These are phyloP conservation scores for Stagonosporopsis tanaceti DNA, from an alignment of 2,329 filamentous ascomycete genomes.

Conservation along the genomic window DNA sequence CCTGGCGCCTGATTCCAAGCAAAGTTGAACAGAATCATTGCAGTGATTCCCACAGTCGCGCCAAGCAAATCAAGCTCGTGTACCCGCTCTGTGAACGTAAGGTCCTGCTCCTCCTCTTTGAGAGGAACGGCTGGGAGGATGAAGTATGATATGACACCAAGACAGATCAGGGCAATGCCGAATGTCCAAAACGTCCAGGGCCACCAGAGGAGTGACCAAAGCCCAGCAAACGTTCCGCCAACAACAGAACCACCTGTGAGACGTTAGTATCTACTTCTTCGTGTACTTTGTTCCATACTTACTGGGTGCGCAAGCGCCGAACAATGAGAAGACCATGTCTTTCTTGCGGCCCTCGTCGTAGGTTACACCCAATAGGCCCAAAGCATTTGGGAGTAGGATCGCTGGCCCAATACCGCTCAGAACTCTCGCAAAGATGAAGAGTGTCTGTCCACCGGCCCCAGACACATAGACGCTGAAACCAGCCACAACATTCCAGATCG, in stretches of 20 bases:
- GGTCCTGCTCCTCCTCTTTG: slow-evolving; percentile 22
- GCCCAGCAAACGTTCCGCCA: slow-evolving; percentile 51
- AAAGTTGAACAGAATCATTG: slow-evolving; percentile 68
- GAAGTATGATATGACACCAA: slow-evolving; percentile 50
- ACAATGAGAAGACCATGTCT: slow-evolving; percentile 65
- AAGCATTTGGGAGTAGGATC: slow-evolving; percentile 68
- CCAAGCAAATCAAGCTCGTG: slow-evolving; percentile 55
- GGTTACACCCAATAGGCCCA: slow-evolving; percentile 67
- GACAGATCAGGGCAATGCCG: slow-evolving; percentile 48
- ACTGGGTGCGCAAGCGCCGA: slow-evolving; percentile 59
- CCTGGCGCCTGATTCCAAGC: slow-evolving; percentile 72
- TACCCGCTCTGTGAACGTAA: slow-evolving; percentile 33
- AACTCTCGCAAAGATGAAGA: slow-evolving; percentile 50
- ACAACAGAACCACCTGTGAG: slow-evolving; percentile 48
- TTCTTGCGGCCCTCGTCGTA: slow-evolving; percentile 67
- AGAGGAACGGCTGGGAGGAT: slow-evolving; percentile 51
- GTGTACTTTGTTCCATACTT: background rate
- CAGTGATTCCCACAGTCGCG: slow-evolving; percentile 59
- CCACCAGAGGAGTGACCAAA: slow-evolving; percentile 60
- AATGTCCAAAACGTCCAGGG: slow-evolving; percentile 61
- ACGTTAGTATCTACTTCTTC: slow-evolving; percentile 3
- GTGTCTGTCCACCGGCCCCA: slow-evolving; percentile 35
- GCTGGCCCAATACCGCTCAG: slow-evolving; percentile 66
- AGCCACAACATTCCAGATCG: slow-evolving; percentile 56
- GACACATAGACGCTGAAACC: slow-evolving; percentile 54